phyloP scores from a whole-genome alignment of 2,329 filamentous ascomycete genomes.

The Zasmidium cellare region DNA sequence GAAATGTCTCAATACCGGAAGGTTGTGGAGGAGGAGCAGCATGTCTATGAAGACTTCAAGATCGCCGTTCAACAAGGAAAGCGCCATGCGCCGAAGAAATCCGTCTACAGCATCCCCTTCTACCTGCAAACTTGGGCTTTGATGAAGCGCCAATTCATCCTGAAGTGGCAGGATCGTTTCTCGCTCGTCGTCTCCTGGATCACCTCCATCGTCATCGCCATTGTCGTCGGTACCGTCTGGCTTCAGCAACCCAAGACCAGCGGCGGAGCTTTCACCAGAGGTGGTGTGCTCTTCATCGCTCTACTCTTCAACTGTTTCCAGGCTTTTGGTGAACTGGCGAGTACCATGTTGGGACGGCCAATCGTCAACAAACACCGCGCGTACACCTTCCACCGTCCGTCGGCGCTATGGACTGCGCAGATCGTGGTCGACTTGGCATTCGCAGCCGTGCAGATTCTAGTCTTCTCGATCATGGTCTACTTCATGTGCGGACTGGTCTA shows the following conservation, averaged over 20 bases:
- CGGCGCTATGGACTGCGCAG: slow-evolving; percentile 79
- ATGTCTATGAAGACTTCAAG: slow-evolving; percentile 73
- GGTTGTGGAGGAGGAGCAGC: slow-evolving; percentile 63
- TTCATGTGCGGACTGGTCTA: slow-evolving; percentile 71
- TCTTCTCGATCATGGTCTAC: slow-evolving; percentile 75
- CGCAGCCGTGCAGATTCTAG: slow-evolving; percentile 66
- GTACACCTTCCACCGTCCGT: slow-evolving; percentile 80
- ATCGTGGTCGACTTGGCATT: slow-evolving; percentile 75
- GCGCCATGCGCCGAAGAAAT: slow-evolving; percentile 69
- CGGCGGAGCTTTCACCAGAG: slow-evolving; percentile 75
- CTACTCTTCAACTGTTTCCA: slow-evolving; percentile 87
- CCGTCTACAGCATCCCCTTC: slow-evolving; percentile 82
- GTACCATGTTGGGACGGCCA: slow-evolving; percentile 72
- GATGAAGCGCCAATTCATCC: slow-evolving; percentile 78
- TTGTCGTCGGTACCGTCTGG: slow-evolving; percentile 79
- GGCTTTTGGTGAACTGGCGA: slow-evolving; percentile 74
- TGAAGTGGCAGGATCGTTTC: slow-evolving; percentile 84
- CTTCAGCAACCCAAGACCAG: slow-evolving; percentile 64
- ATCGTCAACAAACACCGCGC: slow-evolving; percentile 83
- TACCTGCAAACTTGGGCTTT: slow-evolving; percentile 79
- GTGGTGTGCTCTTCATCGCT: slow-evolving; percentile 76
- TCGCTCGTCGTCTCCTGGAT: slow-evolving; percentile 73
- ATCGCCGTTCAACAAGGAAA: slow-evolving; percentile 76
- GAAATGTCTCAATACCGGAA: slow-evolving; percentile 71
- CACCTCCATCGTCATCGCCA: slow-evolving; percentile 69